Percentiles rank a stretch among this genome's conserved stretches.
These are phyloP conservation scores for Berkeleyomyces basicola DNA, from an alignment of 2,329 filamentous ascomycete genomes.

Conservation along the genomic window DNA sequence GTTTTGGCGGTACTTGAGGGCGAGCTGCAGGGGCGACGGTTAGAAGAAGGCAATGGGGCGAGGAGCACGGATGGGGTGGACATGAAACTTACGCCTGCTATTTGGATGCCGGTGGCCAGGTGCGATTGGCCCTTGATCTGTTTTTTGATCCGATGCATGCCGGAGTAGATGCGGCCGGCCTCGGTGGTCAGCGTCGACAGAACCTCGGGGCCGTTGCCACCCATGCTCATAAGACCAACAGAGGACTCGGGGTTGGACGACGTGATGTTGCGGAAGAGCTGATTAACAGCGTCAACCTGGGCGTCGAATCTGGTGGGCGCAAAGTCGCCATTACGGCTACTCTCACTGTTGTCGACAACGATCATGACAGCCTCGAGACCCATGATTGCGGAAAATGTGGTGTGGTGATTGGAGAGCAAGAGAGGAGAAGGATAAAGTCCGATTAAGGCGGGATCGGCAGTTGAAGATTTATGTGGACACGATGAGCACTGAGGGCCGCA, in stretches of 20 bases:
- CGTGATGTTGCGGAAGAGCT: slow-evolving; percentile 91
- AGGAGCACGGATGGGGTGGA: not conserved
- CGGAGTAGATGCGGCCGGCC: slow-evolving; percentile 86
- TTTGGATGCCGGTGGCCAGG: slow-evolving; percentile 84
- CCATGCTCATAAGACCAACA: slow-evolving; percentile 98
- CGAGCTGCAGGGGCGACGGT: slow-evolving; percentile 45
- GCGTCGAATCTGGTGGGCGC: slow-evolving; percentile 90
- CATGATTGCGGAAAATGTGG: slow-evolving; percentile 48
- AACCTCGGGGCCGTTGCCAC: slow-evolving; percentile 90
- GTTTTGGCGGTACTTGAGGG: slow-evolving; percentile 94
- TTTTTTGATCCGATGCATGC: slow-evolving; percentile 70
- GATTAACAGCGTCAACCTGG: slow-evolving; percentile 84
- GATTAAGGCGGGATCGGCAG: not conserved
- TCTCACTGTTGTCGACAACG: slow-evolving; percentile 98
- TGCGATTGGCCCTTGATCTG: slow-evolving; percentile 85
- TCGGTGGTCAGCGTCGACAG: slow-evolving; percentile 92
- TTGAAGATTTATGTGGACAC: not conserved
- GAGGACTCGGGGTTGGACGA: slow-evolving; percentile 92
- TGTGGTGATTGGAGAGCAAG: slow-evolving; percentile 6
- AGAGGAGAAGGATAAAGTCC: not conserved
- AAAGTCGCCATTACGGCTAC: slow-evolving; percentile 87
- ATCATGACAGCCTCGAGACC: slow-evolving; percentile 99
- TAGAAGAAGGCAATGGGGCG: slow-evolving; percentile 13
- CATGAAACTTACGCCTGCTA: slow-evolving; percentile 58
- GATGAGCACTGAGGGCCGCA: not conserved